phyloP scores from a whole-genome alignment of 2,329 filamentous ascomycete genomes.

The Sclerotinia trifoliorum region DNA sequence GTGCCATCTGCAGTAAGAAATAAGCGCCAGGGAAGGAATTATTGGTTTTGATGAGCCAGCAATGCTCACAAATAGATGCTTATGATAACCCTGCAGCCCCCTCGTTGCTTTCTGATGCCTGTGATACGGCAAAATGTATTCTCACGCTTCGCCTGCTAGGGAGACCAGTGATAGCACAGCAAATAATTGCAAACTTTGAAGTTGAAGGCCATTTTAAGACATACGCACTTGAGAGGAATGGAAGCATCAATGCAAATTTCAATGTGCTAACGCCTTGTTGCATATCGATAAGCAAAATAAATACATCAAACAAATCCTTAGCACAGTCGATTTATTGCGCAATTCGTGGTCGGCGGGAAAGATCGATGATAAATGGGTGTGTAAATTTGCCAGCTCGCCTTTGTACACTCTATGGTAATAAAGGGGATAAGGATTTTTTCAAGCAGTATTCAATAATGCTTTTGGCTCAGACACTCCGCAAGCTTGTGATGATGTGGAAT shows the following conservation, averaged over 20 bases:
- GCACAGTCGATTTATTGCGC: not conserved
- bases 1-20: too few relatives aligned
- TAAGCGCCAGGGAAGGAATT: not conserved
- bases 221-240: too few relatives aligned
- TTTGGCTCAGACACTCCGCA: not conserved
- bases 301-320: not conserved
- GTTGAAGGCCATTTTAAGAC: conserved; percentile 9
- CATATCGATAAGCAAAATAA: not conserved
- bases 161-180: not conserved
- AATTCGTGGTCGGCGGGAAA: not conserved
- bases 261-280: conserved; percentile 9
- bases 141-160: not conserved
- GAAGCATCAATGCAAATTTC: conserved; percentile 15
- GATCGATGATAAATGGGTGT: conserved; percentile 10
- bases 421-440: too few relatives aligned
- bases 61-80: not conserved
- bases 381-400: not conserved
- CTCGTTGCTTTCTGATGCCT: not conserved
- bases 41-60: not conserved
- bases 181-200: conserved; percentile 14
- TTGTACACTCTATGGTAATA: not conserved
- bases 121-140: conserved; percentile 18
- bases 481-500: too few relatives aligned
- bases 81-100: not conserved
- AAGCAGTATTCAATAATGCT: not conserved